A percentile compares a stretch with the other conserved stretches of the same genome.
phyloP scores from a whole-genome alignment of 495 filamentous ascomycete genomes.

The Xylona heveae region DNA sequence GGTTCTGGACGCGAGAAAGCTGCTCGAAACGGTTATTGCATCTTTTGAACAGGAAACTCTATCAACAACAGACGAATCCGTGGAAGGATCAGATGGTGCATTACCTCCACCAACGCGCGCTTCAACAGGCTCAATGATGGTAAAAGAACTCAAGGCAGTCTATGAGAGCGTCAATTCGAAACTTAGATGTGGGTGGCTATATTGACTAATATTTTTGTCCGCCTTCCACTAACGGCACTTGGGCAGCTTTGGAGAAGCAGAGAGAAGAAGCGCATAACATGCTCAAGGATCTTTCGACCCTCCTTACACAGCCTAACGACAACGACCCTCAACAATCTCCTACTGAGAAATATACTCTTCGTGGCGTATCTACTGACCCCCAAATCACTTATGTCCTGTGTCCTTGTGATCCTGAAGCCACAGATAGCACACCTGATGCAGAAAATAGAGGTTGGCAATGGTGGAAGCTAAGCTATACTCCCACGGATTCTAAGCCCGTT shows the following conservation, averaged over 20 bases:
- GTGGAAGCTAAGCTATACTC: constrained; percentile 32
- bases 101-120: too few relatives aligned
- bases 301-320: constrained; percentile 30
- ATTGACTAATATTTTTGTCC: constrained; percentile 1
- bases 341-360: constrained; percentile 21
- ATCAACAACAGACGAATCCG: too few relatives aligned
- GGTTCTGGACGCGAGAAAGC: constrained; percentile 3
- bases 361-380: constrained; percentile 28
- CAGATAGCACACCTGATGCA: constrained; percentile 2
- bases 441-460: constrained; percentile 16
- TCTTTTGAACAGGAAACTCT: too few relatives aligned
- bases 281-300: constrained; percentile 25
- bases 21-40: constrained; percentile 1
- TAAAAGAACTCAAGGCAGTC: constrained; percentile 9
- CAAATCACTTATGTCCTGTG: constrained; percentile 28
- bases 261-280: constrained; percentile 25
- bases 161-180: constrained; percentile 16
- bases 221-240: not conserved
- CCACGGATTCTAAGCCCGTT: constrained; percentile 20
- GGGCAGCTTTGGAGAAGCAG: constrained; percentile 26
- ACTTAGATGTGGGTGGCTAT: constrained; percentile 20
- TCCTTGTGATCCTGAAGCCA: constrained; percentile 2
- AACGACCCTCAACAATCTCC: constrained; percentile 8
- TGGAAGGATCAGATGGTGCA: too few relatives aligned
- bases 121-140: too few relatives aligned